These are phyloP conservation scores for Agaricales sp. DNA, from an alignment of 1,284 basidiomycete genomes.

Conservation along the genomic window DNA sequence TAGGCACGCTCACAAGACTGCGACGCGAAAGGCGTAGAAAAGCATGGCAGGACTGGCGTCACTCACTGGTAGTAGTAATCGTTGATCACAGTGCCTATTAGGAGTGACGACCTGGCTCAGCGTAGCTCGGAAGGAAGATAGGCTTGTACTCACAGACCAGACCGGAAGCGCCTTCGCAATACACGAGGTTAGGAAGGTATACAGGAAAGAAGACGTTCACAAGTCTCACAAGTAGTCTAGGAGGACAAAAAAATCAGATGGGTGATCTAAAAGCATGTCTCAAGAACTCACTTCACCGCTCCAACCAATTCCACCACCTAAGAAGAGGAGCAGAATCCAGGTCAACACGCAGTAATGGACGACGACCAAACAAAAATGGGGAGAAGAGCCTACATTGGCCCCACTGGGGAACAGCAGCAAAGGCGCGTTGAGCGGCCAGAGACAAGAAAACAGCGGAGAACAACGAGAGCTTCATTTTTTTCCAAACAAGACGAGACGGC, in stretches of 20 bases:
- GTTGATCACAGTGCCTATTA: conserved; percentile 15
- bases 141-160: too few relatives aligned
- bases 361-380: not conserved
- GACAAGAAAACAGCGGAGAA: conserved; percentile 9
- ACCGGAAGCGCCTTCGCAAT: conserved; percentile 17
- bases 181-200: conserved; percentile 1
- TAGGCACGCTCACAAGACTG: not conserved
- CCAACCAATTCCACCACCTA: conserved; percentile 22
- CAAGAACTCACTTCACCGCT: conserved; percentile 17
- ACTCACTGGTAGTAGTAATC: conserved; percentile 23
- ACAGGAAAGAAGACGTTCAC: conserved; percentile 5
- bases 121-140: too few relatives aligned
- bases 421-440: conserved; percentile 11
- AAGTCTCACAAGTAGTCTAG: conserved; percentile 14
- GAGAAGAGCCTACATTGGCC: conserved; percentile 15
- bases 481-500: too few relatives aligned
- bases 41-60: not conserved
- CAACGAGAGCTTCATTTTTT: not conserved
- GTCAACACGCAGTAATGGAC: too few relatives aligned
- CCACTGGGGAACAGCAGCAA: conserved; percentile 15
- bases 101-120: too few relatives aligned
- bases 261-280: conserved; percentile 13
- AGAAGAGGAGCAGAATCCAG: not conserved
- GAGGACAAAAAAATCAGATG: too few relatives aligned
- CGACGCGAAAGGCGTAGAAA: too few relatives aligned